Conservation (phyloP, 768 basidiomycete species). For the Mycena alexandri region DNA sequence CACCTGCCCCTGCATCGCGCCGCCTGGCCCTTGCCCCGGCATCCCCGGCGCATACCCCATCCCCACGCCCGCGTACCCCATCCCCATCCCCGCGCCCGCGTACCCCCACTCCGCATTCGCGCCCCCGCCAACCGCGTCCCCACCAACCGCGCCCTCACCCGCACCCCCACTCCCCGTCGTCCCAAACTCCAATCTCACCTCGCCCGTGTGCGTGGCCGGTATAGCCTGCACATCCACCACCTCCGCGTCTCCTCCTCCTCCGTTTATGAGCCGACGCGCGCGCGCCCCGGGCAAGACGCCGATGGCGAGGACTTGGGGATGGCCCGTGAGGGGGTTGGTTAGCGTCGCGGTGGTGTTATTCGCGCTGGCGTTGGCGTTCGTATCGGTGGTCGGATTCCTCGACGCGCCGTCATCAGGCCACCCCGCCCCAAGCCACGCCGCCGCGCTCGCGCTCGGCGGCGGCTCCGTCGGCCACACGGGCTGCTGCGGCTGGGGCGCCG, state of each 20-base stretch:
- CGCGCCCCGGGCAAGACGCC: conserved; percentile 34
- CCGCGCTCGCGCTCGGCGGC: neutral
- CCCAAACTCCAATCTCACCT: conserved; percentile 34
- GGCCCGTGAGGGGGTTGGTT: neutral
- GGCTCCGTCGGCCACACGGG: conserved; percentile 26
- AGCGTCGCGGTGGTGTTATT: neutral
- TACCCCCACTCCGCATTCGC: neutral
- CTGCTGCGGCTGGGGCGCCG: conserved; percentile 17
- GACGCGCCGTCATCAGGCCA: too few relatives aligned
- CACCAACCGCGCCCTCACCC: conserved; percentile 6
- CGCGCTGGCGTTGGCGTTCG: neutral
- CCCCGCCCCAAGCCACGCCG: neutral
- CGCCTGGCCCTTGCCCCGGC: too few relatives aligned
- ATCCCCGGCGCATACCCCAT: neutral
- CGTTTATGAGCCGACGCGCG: conserved; percentile 2
- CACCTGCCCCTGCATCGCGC: neutral
- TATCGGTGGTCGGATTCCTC: too few relatives aligned
- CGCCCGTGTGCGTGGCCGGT: neutral
- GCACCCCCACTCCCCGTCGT: conserved; percentile 21
- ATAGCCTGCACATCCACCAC: conserved; percentile 28
- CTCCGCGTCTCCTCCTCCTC: conserved; percentile 7
- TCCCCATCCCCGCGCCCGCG: neutral
- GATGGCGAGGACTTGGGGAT: conserved; percentile 26
- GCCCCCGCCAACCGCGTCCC: too few relatives aligned
- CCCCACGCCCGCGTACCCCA: neutral